Percentiles rank a stretch among this genome's conserved stretches.
Evolutionary conservation across 116 monocot species (phyloP).

Genomic region (Cymodocea nodosa): DNA sequence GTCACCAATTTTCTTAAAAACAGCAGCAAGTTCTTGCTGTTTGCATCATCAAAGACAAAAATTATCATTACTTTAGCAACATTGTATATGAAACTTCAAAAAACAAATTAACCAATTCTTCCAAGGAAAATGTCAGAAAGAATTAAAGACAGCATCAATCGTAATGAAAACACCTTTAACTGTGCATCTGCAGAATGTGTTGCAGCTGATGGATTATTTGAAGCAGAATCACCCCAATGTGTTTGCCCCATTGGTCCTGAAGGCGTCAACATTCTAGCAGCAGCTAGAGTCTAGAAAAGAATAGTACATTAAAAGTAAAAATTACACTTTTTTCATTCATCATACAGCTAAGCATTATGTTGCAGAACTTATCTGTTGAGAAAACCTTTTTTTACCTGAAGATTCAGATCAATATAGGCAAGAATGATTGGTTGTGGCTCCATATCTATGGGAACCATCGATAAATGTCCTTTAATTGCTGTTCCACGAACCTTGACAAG

Average conservation of each 20-base stretch:
- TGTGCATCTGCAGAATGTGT: conserved; percentile 94
- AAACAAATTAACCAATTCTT: background rate
- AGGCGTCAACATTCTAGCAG: conserved; percentile 96
- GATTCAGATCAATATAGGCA: conserved; percentile 94
- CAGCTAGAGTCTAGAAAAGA: conserved; percentile 75
- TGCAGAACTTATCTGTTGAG: background rate
- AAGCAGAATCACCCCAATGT: conserved; percentile 88
- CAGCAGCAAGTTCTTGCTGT: conserved; percentile 97
- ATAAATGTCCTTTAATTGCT: conserved; percentile 94
- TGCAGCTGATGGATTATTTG: conserved; percentile 49
- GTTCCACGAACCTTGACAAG: conserved; percentile 96
- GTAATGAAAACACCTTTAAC: conserved; percentile 52
- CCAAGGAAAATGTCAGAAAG: background rate
- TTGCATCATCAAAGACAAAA: background rate
- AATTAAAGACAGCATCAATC: background rate
- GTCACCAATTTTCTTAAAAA: conserved; percentile 99
- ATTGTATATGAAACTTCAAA: background rate
- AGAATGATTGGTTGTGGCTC: conserved; percentile 99
- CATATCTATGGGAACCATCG: conserved; percentile 97
- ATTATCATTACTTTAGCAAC: background rate
- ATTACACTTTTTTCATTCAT: background rate
- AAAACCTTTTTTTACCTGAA: conserved; percentile 44
- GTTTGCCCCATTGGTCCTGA: conserved; percentile 79
- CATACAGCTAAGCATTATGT: background rate
- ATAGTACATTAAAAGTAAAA: background rate